Conservation (phyloP, 2,329 filamentous ascomycete genomes). For the Fusarium equiseti region DNA sequence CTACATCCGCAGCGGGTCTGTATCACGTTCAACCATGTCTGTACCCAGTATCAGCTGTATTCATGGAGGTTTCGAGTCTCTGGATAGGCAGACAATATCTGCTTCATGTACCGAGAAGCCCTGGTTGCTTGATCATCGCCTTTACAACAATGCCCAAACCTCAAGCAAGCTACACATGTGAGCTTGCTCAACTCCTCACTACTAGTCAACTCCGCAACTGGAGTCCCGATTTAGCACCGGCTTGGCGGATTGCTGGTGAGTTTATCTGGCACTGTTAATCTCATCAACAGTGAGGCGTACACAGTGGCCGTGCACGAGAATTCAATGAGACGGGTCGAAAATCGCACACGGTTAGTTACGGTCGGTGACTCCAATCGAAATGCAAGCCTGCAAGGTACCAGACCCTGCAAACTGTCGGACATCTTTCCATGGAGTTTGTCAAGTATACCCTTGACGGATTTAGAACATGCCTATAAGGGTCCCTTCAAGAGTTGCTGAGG, state of each 20-base stretch:
- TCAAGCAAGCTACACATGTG: background rate
- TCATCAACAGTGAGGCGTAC: conserved; percentile 32
- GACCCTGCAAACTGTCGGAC: conserved; percentile 9
- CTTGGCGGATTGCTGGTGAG: conserved; percentile 29
- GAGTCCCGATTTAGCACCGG: conserved; percentile 40
- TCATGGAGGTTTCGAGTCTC: conserved; percentile 22
- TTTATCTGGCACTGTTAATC: conserved; percentile 20
- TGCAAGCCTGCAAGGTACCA: conserved; percentile 40
- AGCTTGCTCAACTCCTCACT: conserved; percentile 31
- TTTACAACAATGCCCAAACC: conserved; percentile 2
- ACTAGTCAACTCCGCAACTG: conserved; percentile 26
- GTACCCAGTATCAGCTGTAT: conserved; percentile 32
- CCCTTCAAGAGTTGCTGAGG: conserved; percentile 13
- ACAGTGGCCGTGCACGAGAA: conserved; percentile 29
- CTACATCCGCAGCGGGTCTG: conserved; percentile 1
- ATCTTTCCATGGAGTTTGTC: conserved; percentile 4
- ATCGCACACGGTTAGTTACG: conserved; percentile 40
- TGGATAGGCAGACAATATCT: conserved; percentile 5
- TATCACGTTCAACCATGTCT: conserved; percentile 27
- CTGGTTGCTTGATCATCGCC: conserved; percentile 2
- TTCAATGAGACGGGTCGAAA: conserved; percentile 21
- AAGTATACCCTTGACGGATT: conserved; percentile 2
- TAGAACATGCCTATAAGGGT: background rate
- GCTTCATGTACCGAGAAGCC: background rate
- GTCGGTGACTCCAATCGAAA: conserved; percentile 27